phyloP scores from a whole-genome alignment of 2,329 filamentous ascomycete species.

The Diaporthe caulivora region DNA sequence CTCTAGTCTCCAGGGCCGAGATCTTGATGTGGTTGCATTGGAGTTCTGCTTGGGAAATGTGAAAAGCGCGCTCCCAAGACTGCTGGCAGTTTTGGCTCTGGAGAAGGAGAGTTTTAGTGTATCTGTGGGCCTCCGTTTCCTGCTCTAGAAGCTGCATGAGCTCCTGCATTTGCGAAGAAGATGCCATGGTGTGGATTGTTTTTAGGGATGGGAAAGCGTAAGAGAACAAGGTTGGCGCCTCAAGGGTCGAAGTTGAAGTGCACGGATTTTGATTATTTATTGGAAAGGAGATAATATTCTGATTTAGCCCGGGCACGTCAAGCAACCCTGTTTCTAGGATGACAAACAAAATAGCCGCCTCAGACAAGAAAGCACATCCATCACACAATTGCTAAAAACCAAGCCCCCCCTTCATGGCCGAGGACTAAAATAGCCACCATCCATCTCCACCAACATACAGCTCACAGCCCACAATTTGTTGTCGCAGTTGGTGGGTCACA shows the following conservation, averaged over 20 bases:
- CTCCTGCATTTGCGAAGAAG: not conserved
- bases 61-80: not conserved
- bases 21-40: not conserved
- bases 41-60: not conserved
- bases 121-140: not conserved
- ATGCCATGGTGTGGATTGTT: not conserved
- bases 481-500: not conserved
- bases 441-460: not conserved
- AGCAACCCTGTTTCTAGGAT: not conserved
- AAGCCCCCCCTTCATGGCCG: not conserved
- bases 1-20: not conserved
- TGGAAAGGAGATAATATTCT: not conserved
- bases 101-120: not conserved
- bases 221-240: not conserved
- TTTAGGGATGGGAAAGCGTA: not conserved
- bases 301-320: not conserved
- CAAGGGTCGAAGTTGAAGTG: not conserved
- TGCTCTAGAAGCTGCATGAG: not conserved
- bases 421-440: not conserved
- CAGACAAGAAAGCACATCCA: not conserved
- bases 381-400: not conserved
- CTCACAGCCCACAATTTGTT: not conserved
- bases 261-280: not conserved
- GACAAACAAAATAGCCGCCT: not conserved
- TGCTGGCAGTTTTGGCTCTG: not conserved